Conservation (phyloP, 2,329 filamentous ascomycete species). For the Pseudodiploospora longispora region DNA sequence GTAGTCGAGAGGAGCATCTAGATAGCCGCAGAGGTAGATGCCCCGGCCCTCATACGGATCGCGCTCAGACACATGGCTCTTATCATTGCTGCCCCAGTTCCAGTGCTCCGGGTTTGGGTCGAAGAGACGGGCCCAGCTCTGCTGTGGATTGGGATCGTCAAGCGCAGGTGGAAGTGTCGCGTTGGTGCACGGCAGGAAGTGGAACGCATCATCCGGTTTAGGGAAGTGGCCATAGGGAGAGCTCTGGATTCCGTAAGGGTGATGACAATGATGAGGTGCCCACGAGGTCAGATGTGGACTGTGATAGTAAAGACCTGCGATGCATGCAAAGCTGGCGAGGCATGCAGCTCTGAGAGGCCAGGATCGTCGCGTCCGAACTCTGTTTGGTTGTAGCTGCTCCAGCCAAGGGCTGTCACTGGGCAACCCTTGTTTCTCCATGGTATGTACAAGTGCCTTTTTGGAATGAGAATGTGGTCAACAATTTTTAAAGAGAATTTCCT, state of each 20-base stretch:
- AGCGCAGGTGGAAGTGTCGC: slow-evolving; percentile 31
- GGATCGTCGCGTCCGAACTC: background rate
- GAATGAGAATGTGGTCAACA: no score
- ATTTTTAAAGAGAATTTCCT: no score
- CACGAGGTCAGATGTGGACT: background rate
- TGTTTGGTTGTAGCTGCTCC: no score
- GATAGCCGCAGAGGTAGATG: slow-evolving; percentile 40
- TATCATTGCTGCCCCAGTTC: slow-evolving; percentile 33
- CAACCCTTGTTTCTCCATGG: no score
- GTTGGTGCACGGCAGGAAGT: slow-evolving; percentile 38
- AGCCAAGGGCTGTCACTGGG: no score
- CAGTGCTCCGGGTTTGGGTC: slow-evolving; percentile 36
- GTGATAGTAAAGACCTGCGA: slow-evolving; percentile 2
- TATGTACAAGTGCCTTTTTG: no score
- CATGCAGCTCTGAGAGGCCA: slow-evolving; percentile 2
- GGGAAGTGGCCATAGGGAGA: slow-evolving; percentile 26
- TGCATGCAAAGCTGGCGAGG: background rate
- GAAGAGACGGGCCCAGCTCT: slow-evolving; percentile 33
- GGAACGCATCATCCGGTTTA: slow-evolving; percentile 34
- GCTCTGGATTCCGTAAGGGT: background rate
- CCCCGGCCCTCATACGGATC: slow-evolving; percentile 31
- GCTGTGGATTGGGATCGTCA: slow-evolving; percentile 27
- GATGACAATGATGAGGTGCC: slow-evolving; percentile 7
- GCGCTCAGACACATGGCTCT: slow-evolving; percentile 3
- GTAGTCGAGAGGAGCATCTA: slow-evolving; percentile 41